These are phyloP conservation scores for Euphorbia schlechtendalii DNA, from an alignment of 441 rosid genomes.

Conservation along the genomic window DNA sequence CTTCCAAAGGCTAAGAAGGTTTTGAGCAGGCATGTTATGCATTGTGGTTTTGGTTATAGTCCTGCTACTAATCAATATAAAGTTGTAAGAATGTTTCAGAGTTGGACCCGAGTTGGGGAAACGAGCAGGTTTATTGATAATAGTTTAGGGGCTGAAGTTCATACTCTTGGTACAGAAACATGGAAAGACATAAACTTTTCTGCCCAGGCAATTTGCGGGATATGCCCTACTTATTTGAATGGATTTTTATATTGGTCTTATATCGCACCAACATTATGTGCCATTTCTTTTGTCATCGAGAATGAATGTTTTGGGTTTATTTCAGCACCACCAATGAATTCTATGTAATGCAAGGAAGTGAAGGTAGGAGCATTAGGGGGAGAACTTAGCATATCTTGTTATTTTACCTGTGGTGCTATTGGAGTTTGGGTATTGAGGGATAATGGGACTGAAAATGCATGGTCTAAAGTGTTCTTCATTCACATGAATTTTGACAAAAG, in stretches of 20 bases:
- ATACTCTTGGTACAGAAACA: too few relatives aligned
- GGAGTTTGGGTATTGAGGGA: background rate
- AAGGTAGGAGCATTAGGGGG: background rate
- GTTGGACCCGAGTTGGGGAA: too few relatives aligned
- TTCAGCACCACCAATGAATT: background rate
- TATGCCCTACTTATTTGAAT: background rate
- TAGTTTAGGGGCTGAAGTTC: too few relatives aligned
- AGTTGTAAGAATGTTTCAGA: too few relatives aligned
- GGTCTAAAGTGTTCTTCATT: background rate
- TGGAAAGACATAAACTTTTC: too few relatives aligned
- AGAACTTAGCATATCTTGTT: background rate
- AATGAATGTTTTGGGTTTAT: background rate
- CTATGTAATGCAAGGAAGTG: background rate
- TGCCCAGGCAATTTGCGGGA: too few relatives aligned
- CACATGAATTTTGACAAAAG: background rate
- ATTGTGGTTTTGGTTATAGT: too few relatives aligned
- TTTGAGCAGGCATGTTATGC: too few relatives aligned
- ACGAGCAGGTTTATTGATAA: too few relatives aligned
- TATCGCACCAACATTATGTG: background rate
- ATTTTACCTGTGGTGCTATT: background rate
- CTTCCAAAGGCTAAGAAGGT: too few relatives aligned
- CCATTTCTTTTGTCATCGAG: background rate
- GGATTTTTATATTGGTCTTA: background rate
- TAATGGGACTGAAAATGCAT: background rate
- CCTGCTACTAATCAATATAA: too few relatives aligned